A percentile compares a stretch with the other conserved stretches of the same genome.
These are phyloP conservation scores for Lodderomyces elongisporus DNA, from an alignment of 1,139 yeast genomes.

Conservation along the genomic window DNA sequence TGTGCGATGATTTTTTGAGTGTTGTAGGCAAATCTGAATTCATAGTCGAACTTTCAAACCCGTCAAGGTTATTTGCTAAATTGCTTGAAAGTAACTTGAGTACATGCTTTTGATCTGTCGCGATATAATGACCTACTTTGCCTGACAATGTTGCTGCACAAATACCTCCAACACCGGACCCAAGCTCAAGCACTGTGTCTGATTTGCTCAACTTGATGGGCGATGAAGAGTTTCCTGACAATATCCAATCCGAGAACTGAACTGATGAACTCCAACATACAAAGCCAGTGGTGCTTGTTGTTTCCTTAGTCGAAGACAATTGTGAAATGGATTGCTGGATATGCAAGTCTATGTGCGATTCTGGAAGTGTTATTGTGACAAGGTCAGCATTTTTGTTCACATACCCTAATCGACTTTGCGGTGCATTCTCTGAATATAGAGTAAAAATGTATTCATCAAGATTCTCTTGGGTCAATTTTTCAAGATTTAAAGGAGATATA, in stretches of 20 bases:
- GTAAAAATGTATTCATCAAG: conserved; percentile 46
- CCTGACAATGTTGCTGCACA: conserved; percentile 45
- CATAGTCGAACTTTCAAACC: conserved; percentile 5
- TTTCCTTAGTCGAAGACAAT: conserved; percentile 32
- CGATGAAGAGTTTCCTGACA: conserved; percentile 7
- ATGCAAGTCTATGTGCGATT: conserved; percentile 23
- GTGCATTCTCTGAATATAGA: conserved; percentile 34
- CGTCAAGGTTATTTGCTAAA: conserved; percentile 31
- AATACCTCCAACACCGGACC: conserved; percentile 62
- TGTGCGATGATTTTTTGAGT: neutral
- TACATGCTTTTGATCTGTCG: conserved; percentile 60
- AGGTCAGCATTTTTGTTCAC: conserved; percentile 31
- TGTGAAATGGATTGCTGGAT: conserved; percentile 41
- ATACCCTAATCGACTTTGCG: conserved; percentile 44
- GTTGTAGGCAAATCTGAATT: neutral
- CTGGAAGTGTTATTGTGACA: conserved; percentile 30
- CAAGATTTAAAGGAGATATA: too few relatives aligned
- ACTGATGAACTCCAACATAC: conserved; percentile 59
- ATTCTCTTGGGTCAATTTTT: conserved; percentile 4
- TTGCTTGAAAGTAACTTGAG: conserved; percentile 48
- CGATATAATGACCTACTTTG: conserved; percentile 34
- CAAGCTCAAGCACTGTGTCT: conserved; percentile 50
- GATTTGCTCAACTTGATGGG: conserved; percentile 10
- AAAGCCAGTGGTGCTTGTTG: conserved; percentile 64
- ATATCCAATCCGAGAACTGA: conserved; percentile 48